phyloP scores from a whole-genome alignment of 352 stramenopile species.

The Phytophthora pinifolia region DNA sequence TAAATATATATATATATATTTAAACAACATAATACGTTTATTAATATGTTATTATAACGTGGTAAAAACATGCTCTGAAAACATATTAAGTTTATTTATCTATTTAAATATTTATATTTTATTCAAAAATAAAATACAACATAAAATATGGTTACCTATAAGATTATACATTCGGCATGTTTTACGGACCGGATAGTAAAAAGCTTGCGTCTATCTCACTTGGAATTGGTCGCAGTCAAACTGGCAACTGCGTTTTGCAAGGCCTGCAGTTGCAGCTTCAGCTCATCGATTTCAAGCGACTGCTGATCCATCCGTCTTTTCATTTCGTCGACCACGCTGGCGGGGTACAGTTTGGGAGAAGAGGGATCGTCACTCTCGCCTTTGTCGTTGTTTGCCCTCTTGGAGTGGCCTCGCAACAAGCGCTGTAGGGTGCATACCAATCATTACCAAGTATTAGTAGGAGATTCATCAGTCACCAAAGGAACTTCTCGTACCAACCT shows the following conservation, averaged over 20 bases:
- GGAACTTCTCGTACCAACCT: slow-evolving; percentile 3
- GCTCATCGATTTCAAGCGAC: slow-evolving; percentile 25
- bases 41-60: too few relatives aligned
- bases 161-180: too few relatives aligned
- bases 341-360: background rate
- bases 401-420: slow-evolving; percentile 4
- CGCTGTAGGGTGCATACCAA: background rate
- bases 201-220: too few relatives aligned
- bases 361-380: background rate
- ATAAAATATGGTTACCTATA: too few relatives aligned
- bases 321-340: slow-evolving; percentile 13
- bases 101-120: too few relatives aligned
- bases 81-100: too few relatives aligned
- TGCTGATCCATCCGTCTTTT: slow-evolving; percentile 26
- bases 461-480: background rate
- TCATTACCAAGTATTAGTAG: background rate
- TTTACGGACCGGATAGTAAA: too few relatives aligned
- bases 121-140: too few relatives aligned
- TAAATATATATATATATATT: too few relatives aligned
- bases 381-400: background rate
- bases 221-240: slow-evolving; percentile 6
- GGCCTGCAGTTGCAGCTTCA: slow-evolving; percentile 29
- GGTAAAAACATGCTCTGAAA: too few relatives aligned
- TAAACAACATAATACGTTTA: too few relatives aligned
- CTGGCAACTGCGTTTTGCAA: slow-evolving; percentile 24